Base-by-base conservation (phyloP, 805 yeast genomes). In the Blastobotrys mokoenaii region DNA sequence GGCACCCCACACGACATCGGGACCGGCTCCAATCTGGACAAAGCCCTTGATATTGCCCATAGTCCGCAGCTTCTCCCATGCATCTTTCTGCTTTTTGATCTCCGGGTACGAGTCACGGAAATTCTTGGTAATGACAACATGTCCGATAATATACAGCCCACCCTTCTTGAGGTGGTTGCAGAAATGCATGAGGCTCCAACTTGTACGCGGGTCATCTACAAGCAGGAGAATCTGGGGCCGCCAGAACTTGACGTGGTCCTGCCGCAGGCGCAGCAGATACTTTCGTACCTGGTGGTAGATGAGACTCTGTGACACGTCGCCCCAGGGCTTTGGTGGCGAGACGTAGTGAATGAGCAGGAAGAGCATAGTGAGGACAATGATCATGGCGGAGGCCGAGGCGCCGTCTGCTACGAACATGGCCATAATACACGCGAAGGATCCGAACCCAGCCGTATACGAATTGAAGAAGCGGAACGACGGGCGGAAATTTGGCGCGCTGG, bases 401-500 rank as follows among this genome's bases (percentile, higher is more conserved):
- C 96, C 95, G 66, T 93, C 98, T 3, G 94, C 96, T 36, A 88
- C 80, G 57, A 87, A 84, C 98, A 93, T 93, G 1, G 97, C 95
- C 2, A 75, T 62, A 3, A 83, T 71, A 40, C 95, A 84, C 0
- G 77, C 62, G 0, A 79, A 43, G 0, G 83, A 81, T 1, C 97
- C 99, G 1, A 73, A 55, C 2, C 80, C 72, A 0, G 98, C 97
- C 0, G 97, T 87, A 38, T 74, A 71, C 40, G 88, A 73, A 55
- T 79, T 82, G 67, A 93, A 93, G 57, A 81, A 93, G 47, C 76
- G 81, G 72, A 93, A 93, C 2, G 96, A 85, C 3, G 99, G 99
- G 57, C 99, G 71, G 65, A 93, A 93, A 62, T 94, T 93, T n/a
- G 99, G 98, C 3, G 98, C 98, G 1, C 96, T 78, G 0, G 96